A percentile compares a stretch with the other conserved stretches of the same genome.
These are phyloP conservation scores for Diddensiella caesifluorescens DNA, from an alignment of 805 yeast genomes.

Conservation along the genomic window DNA sequence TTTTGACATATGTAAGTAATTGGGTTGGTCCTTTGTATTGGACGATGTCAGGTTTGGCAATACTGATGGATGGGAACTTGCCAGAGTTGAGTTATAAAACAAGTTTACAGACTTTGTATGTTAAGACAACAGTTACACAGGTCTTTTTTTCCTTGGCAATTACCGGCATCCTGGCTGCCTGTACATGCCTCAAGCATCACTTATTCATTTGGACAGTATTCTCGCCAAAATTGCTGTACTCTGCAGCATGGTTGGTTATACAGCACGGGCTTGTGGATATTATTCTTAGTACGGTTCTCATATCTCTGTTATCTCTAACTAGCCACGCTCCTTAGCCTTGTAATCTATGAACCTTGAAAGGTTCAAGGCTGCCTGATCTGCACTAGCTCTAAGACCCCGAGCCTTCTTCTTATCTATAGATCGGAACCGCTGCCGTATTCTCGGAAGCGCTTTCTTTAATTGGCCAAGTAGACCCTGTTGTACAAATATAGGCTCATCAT, in stretches of 20 bases:
- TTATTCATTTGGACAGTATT: slow-evolving; percentile 97
- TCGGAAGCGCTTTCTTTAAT: slow-evolving; percentile 42
- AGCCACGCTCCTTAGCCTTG: slow-evolving; percentile 45
- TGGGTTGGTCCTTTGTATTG: slow-evolving; percentile 84
- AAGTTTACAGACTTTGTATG: background rate
- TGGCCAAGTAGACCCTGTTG: slow-evolving; percentile 41
- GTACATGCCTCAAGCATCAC: slow-evolving; percentile 72
- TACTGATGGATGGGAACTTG: slow-evolving; percentile 32
- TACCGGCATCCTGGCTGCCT: slow-evolving; percentile 56
- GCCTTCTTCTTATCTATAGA: slow-evolving; percentile 61
- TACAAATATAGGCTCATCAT: slow-evolving; percentile 67
- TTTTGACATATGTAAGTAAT: slow-evolving; percentile 75
- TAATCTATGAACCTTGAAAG: slow-evolving; percentile 73
- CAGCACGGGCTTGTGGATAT: slow-evolving; percentile 27
- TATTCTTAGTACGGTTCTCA: slow-evolving; percentile 5
- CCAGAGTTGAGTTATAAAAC: slow-evolving; percentile 13
- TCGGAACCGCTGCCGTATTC: slow-evolving; percentile 51
- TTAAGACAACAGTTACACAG: slow-evolving; percentile 26
- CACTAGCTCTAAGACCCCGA: slow-evolving; percentile 51
- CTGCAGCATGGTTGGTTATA: slow-evolving; percentile 58
- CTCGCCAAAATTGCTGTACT: slow-evolving; percentile 83
- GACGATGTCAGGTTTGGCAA: slow-evolving; percentile 47
- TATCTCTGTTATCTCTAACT: background rate
- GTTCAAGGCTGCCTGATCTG: slow-evolving; percentile 62
- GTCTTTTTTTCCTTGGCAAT: slow-evolving; percentile 59